A percentile compares a stretch with the other conserved stretches of the same genome.
phyloP scores from a whole-genome alignment of 2,329 filamentous ascomycete genomes.

The Kalmusia sp. region DNA sequence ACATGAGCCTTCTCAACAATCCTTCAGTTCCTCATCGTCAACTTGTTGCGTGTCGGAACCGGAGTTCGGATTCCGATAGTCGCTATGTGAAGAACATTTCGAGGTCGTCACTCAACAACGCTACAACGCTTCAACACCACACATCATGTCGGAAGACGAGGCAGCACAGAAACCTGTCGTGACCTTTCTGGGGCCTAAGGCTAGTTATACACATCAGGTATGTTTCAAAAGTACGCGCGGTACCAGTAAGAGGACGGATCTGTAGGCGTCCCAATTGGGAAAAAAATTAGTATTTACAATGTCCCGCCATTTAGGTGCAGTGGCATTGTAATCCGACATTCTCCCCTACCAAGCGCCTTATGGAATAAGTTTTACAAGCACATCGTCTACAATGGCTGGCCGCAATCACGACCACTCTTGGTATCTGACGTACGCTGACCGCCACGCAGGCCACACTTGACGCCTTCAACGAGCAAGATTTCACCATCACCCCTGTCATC shows the following conservation, averaged over 20 bases:
- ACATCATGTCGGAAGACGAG: slow-evolving; percentile 9
- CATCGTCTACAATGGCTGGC: no score
- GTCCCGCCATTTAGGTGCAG: not conserved
- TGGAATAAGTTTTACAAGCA: not conserved
- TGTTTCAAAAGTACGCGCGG: slow-evolving; percentile 13
- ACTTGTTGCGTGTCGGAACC: slow-evolving; percentile 5
- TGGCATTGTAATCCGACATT: not conserved
- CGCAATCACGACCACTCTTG: not conserved
- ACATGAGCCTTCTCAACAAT: not conserved
- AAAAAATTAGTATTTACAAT: not conserved
- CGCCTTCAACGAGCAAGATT: slow-evolving; percentile 50
- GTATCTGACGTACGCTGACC: not conserved
- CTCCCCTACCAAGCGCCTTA: not conserved
- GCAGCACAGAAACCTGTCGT: slow-evolving; percentile 40
- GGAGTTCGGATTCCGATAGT: slow-evolving; percentile 7
- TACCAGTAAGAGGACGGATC: not conserved
- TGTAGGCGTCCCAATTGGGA: not conserved
- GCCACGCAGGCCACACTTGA: slow-evolving; percentile 60
- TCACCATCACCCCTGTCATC: slow-evolving; percentile 49
- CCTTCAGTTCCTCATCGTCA: not conserved
- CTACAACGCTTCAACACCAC: slow-evolving; percentile 1
- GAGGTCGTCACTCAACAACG: not conserved
- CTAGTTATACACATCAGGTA: slow-evolving; percentile 76
- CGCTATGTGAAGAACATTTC: not conserved
- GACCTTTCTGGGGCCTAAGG: slow-evolving; percentile 68